These are phyloP conservation scores for Xylariaceae sp. DNA, from an alignment of 2,329 filamentous ascomycete genomes.

Conservation along the genomic window DNA sequence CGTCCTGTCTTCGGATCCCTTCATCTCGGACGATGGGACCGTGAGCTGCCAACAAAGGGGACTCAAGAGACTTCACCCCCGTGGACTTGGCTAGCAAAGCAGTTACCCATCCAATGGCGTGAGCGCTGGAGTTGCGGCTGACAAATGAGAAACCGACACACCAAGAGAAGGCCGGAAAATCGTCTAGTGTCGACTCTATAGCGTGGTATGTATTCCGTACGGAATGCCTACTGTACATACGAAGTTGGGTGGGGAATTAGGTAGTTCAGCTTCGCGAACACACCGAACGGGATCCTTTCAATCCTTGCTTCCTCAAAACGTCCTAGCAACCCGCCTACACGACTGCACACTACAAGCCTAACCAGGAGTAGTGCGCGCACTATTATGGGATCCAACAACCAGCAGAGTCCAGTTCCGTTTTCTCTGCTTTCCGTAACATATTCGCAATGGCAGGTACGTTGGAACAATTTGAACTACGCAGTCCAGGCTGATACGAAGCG, in stretches of 20 bases:
- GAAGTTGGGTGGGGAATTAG: slow-evolving; percentile 1
- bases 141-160: slow-evolving; percentile 28
- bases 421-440: background rate
- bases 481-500: too few relatives aligned
- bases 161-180: slow-evolving; percentile 7
- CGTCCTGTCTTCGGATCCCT: slow-evolving; percentile 2
- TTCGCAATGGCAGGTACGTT: background rate
- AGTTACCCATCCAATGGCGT: background rate
- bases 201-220: background rate
- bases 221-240: background rate
- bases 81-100: slow-evolving; percentile 3
- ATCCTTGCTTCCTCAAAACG: slow-evolving; percentile 3
- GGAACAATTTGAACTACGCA: too few relatives aligned
- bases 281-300: slow-evolving; percentile 4
- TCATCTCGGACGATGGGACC: slow-evolving; percentile 6
- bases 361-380: background rate
- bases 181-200: background rate
- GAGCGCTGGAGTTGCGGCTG: slow-evolving; percentile 21
- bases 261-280: slow-evolving; percentile 1
- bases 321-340: background rate
- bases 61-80: slow-evolving; percentile 5
- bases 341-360: background rate
- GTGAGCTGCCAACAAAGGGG: slow-evolving; percentile 10
- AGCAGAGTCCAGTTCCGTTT: background rate
- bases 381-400: background rate